A percentile compares a stretch with the other conserved stretches of the same genome.
Conservation (phyloP, 164 flowering plant genomes). For the Vitis rupestris region DNA sequence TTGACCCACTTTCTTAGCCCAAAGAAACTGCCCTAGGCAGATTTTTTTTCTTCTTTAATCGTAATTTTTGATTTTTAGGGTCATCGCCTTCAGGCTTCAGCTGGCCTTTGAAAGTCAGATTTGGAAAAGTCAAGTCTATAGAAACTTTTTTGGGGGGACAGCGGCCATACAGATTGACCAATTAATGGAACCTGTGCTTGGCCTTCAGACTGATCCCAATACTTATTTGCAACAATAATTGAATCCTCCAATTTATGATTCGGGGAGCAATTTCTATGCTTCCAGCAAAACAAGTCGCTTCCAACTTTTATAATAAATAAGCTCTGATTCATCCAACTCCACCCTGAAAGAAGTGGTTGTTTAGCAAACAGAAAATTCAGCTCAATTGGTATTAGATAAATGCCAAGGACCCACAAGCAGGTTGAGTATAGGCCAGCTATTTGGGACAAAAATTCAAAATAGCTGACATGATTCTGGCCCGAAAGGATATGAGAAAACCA, state of each 20-base stretch:
- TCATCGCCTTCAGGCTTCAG: not conserved
- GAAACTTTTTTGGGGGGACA: not conserved
- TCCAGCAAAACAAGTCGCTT: too few species aligned
- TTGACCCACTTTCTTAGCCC: slow-evolving; percentile 15
- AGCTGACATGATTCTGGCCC: not conserved
- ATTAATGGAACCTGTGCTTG: too few species aligned
- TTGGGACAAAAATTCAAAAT: not conserved
- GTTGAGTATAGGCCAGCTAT: not conserved
- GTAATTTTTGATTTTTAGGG: too few species aligned
- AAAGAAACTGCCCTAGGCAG: slow-evolving; percentile 8
- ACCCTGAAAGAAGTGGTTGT: too few species aligned
- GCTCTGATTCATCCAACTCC: too few species aligned
- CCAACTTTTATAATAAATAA: too few species aligned
- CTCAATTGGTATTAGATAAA: not conserved
- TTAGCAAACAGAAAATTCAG: not conserved
- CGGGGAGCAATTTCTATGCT: too few species aligned
- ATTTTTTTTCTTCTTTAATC: not conserved
- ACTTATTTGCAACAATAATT: too few species aligned
- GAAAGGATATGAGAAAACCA: not conserved
- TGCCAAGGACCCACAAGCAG: slow-evolving; percentile 1
- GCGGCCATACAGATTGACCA: too few species aligned
- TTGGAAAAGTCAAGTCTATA: slow-evolving; percentile 9
- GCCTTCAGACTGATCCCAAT: too few species aligned
- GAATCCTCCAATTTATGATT: too few species aligned
- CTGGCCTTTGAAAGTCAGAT: slow-evolving; percentile 20